Evolutionary conservation across 805 yeast species (phyloP).

Genomic region (Kuraishia piskuri): DNA sequence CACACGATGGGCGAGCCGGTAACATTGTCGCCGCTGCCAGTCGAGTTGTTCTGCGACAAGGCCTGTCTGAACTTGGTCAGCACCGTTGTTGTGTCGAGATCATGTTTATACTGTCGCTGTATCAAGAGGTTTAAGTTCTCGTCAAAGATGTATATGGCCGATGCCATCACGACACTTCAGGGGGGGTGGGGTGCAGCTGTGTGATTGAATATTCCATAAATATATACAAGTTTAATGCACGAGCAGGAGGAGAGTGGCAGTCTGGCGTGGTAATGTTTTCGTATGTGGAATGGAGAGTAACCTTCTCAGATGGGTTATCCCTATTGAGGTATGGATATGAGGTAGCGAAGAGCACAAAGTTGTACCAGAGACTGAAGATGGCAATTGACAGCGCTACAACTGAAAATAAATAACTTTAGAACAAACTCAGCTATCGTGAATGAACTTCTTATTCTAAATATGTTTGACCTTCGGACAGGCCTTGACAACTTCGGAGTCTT

Average conservation of each 20-base stretch:
- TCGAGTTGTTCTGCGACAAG: constrained; percentile 1
- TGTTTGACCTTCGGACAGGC: no score
- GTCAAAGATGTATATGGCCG: constrained; percentile 27
- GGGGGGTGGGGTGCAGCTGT: constrained; percentile 13
- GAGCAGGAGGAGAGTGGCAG: background rate
- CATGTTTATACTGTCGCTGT: constrained; percentile 25
- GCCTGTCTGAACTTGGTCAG: constrained; percentile 21
- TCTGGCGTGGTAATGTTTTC: no score
- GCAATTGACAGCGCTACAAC: no score
- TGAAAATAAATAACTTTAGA: no score
- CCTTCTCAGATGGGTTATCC: no score
- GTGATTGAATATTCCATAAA: constrained; percentile 6
- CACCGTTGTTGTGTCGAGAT: constrained; percentile 15
- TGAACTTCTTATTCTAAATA: no score
- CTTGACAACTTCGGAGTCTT: no score
- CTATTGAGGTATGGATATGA: no score
- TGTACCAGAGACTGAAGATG: no score
- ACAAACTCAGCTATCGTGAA: no score
- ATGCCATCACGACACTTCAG: constrained; percentile 21
- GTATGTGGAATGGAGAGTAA: no score
- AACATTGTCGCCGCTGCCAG: background rate
- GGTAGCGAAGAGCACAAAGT: no score
- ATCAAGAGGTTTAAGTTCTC: constrained; percentile 18
- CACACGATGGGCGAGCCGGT: constrained; percentile 37
- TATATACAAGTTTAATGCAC: background rate